phyloP scores from a whole-genome alignment of 176 grass and related monocot genomes.

The Cymbopogon citratus region DNA sequence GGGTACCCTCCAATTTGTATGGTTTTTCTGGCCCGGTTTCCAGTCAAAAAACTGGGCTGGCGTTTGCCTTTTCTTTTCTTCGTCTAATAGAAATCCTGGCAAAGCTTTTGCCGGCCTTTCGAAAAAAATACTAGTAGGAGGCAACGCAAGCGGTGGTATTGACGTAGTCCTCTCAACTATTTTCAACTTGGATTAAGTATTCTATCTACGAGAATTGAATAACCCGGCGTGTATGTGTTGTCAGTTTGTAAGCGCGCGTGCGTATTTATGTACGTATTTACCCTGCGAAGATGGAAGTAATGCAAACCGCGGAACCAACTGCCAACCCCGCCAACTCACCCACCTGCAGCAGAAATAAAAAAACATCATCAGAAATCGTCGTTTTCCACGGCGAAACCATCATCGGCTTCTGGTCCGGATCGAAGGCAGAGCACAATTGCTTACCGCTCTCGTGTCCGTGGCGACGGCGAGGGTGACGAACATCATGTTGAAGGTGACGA shows the following conservation, averaged over 20 bases:
- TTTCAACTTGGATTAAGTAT: not conserved
- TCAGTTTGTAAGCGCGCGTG: not conserved
- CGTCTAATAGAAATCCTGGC: too few species aligned
- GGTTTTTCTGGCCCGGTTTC: too few species aligned
- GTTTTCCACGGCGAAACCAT: not conserved
- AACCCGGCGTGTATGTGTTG: not conserved
- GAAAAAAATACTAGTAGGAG: too few species aligned
- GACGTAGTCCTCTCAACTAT: not conserved
- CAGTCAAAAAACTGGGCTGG: too few species aligned
- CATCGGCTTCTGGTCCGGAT: too few species aligned
- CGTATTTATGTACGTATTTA: slow-evolving; percentile 23
- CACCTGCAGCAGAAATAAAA: slow-evolving; percentile 33
- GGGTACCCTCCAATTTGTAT: too few species aligned
- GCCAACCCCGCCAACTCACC: slow-evolving; percentile 96
- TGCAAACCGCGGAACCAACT: slow-evolving; percentile 91
- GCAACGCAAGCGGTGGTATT: too few species aligned
- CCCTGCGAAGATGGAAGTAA: slow-evolving; percentile 98
- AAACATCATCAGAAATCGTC: not conserved
- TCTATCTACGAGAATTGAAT: not conserved
- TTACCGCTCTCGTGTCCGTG: slow-evolving; percentile 74
- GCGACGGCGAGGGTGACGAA: slow-evolving; percentile 93
- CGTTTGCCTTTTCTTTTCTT: too few species aligned
- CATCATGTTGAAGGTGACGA: slow-evolving; percentile 99
- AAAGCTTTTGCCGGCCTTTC: too few species aligned
- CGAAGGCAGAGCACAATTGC: too few species aligned